Conservation (phyloP, 176 grass and related monocot genomes). For the Paspalum notatum region DNA sequence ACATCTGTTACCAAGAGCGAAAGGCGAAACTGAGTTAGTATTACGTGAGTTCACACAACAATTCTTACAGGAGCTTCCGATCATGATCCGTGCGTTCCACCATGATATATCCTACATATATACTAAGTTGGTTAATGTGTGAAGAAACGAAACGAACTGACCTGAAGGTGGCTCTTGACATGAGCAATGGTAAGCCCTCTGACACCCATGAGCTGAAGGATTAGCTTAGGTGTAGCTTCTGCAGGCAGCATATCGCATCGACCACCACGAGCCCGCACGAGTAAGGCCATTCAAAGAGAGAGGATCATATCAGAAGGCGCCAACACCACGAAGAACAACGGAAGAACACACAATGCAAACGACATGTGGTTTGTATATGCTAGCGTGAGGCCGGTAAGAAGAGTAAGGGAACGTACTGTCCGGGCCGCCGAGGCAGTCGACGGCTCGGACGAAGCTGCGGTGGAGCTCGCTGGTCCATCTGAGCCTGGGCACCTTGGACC, state of each 20-base stretch:
- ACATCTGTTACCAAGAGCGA: constrained; percentile 70
- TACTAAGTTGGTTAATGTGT: background rate
- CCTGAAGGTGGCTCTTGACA: constrained; percentile 98
- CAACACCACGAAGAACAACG: background rate
- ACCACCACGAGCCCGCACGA: constrained; percentile 1
- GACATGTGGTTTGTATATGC: background rate
- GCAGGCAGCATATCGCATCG: background rate
- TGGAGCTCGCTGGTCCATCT: constrained; percentile 92
- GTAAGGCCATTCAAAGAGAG: background rate
- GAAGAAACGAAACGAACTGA: constrained; percentile 30
- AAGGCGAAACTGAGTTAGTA: background rate
- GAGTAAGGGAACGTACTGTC: constrained; percentile 56
- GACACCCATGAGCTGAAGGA: constrained; percentile 84
- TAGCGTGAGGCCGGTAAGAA: background rate
- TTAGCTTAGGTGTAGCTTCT: constrained; percentile 93
- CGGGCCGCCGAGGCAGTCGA: constrained; percentile 76
- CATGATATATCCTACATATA: background rate
- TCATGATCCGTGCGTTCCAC: background rate
- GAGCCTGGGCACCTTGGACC: constrained; percentile 75
- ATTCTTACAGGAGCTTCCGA: background rate
- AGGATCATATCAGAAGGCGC: background rate
- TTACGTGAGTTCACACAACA: background rate
- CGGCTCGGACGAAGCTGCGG: constrained; percentile 71
- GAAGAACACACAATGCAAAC: background rate
- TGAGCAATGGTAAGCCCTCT: constrained; percentile 85